Evolutionary conservation across 2,329 filamentous ascomycete genomes (phyloP), one percentile per base, ranked within the genome.

Genomic region (Eutypella sp.): DNA sequence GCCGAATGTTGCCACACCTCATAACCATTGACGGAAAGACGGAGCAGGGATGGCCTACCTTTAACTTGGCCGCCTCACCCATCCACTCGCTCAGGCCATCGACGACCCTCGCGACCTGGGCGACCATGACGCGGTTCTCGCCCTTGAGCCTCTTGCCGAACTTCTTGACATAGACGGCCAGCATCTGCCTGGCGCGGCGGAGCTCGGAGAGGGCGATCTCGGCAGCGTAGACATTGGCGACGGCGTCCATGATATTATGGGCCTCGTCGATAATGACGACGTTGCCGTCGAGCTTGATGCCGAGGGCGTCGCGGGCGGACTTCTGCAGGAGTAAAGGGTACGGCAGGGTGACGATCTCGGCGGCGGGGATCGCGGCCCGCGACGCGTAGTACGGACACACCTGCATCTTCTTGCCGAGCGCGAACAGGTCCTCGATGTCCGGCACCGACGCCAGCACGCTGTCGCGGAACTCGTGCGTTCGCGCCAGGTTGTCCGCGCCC

Each of bases 331-430:
- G 75, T 6, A 99, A 68, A 2, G 92, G 92, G 61, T 99, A 99
- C 0, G 93, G 93, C 16, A 99, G 71, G 0, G 92, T 96, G 22
- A 99, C 78, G 44, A 99, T 89, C 74, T 96, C 91, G 34, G 89
- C 86, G 9, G 85, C 79, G 16, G 84, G 82, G n/a, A 95, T 84
- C 0, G 88, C 87, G 3, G 86, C 78, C 41, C 93, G 79, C 0
- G 92, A 92, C n/a, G 92, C 91, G 66, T 99, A 99, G 64, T 99
- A 99, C 0, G 93, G 92, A 61, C 93, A 99, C 5, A 97, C 79
- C 0, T 84, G 81, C 25, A 96, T 73, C 41, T 84, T 79, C 57
- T 84, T 87, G 4, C 93, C 93, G 1, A 97, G 71, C 13, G 74
- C 72, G 18, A 85, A 84, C 33, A 97, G 74, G 57, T 99, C 93